These are phyloP conservation scores for Paramecium octaurelia DNA, from an alignment of 73 alveolate species.

Conservation along the genomic window DNA sequence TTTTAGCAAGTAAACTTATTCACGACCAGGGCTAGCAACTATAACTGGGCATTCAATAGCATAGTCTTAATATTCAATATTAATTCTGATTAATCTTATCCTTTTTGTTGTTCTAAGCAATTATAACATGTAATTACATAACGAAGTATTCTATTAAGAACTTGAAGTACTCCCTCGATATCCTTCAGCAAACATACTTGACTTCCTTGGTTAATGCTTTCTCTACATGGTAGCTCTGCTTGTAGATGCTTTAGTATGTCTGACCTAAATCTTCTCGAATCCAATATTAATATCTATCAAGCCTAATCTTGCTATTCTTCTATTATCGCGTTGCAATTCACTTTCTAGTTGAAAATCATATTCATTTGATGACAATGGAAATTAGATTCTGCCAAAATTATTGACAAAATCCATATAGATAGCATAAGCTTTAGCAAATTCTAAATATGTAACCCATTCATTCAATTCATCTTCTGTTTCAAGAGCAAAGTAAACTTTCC, in stretches of 20 bases:
- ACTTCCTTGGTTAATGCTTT: neutral
- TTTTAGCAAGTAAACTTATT: neutral
- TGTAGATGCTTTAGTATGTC: neutral
- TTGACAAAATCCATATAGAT: constrained; percentile 19
- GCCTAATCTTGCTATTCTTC: neutral
- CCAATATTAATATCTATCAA: neutral
- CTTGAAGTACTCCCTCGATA: constrained; percentile 41
- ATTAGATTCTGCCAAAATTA: neutral
- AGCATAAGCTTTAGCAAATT: constrained; percentile 45
- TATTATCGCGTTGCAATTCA: neutral
- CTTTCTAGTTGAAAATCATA: neutral
- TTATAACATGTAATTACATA: neutral
- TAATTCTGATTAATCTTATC: neutral
- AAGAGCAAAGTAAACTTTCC: constrained; percentile 1
- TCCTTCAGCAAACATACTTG: constrained; percentile 28
- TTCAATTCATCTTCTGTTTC: constrained; percentile 19
- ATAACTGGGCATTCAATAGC: neutral
- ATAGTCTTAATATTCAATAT: neutral
- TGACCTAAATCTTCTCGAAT: neutral
- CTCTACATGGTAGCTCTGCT: neutral
- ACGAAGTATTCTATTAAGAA: neutral
- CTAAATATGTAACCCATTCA: constrained; percentile 31
- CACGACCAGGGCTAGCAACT: neutral
- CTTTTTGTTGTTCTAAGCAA: neutral
- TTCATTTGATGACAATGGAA: constrained; percentile 18